Conservation (phyloP, 495 filamentous ascomycete species). For the Chaetomium tenue region DNA sequence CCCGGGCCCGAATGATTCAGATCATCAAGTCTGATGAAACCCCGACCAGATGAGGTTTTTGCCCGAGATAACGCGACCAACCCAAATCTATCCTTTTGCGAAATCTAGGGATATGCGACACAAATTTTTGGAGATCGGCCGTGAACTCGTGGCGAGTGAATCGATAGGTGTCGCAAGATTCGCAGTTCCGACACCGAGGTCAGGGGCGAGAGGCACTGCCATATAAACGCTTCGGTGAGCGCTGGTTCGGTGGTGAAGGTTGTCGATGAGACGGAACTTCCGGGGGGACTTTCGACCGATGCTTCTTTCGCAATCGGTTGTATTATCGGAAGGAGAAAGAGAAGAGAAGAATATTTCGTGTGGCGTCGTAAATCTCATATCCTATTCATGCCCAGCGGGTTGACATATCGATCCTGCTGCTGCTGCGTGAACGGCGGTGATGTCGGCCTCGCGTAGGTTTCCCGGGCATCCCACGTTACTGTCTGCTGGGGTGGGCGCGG, state of each 20-base stretch:
- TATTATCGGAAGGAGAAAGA: background rate
- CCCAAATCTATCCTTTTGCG: conserved; percentile 4
- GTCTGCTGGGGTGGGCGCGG: conserved; percentile 41
- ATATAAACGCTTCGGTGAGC: background rate
- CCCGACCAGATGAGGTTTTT: background rate
- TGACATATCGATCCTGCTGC: conserved; percentile 37
- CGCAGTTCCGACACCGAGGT: background rate
- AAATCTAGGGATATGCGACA: background rate
- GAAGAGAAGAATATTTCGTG: conserved; percentile 12
- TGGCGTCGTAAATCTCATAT: conserved; percentile 39
- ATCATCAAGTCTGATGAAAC: background rate
- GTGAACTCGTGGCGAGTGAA: background rate
- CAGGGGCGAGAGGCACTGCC: background rate
- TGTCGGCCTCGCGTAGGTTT: conserved; percentile 36
- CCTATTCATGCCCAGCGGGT: conserved; percentile 50
- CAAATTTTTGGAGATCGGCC: background rate
- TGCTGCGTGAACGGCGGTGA: conserved; percentile 19
- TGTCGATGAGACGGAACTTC: background rate
- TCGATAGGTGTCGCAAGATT: background rate
- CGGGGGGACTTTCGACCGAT: background rate
- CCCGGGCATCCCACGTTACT: conserved; percentile 42
- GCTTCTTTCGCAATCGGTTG: background rate
- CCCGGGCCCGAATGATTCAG: background rate
- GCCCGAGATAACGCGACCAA: background rate
- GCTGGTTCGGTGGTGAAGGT: background rate